Conservation (phyloP, 345 rosid genomes). For the Populus deltoides region DNA sequence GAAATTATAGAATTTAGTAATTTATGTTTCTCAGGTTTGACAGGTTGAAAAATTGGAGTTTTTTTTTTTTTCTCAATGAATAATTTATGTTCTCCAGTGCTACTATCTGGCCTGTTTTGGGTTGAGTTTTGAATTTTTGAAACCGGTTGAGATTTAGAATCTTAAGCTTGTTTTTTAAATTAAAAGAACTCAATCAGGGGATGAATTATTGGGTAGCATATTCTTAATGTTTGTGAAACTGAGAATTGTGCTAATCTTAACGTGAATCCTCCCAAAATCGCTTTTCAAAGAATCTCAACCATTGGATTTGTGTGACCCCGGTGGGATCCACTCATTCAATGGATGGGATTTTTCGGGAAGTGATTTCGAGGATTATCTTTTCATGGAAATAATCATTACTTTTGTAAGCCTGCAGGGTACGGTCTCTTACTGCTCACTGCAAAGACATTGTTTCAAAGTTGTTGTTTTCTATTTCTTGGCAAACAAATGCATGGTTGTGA, state of each 20-base stretch:
- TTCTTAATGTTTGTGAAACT: background rate
- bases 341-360: background rate
- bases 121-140: background rate
- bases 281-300: background rate
- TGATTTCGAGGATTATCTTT: background rate
- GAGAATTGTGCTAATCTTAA: background rate
- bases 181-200: background rate
- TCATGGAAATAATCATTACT: background rate
- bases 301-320: background rate
- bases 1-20: background rate
- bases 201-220: background rate
- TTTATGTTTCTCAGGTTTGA: background rate
- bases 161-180: background rate
- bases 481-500: background rate
- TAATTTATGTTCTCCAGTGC: background rate
- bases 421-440: background rate
- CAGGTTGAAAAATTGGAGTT: background rate
- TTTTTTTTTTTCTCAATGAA: background rate
- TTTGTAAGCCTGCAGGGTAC: background rate
- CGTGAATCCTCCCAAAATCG: background rate
- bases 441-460: background rate
- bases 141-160: background rate
- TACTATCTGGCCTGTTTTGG: background rate
- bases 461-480: background rate
- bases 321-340: background rate